These are phyloP conservation scores for Pharnaceum exiguum DNA, from an alignment of 148 eudicot genomes.

Conservation along the genomic window DNA sequence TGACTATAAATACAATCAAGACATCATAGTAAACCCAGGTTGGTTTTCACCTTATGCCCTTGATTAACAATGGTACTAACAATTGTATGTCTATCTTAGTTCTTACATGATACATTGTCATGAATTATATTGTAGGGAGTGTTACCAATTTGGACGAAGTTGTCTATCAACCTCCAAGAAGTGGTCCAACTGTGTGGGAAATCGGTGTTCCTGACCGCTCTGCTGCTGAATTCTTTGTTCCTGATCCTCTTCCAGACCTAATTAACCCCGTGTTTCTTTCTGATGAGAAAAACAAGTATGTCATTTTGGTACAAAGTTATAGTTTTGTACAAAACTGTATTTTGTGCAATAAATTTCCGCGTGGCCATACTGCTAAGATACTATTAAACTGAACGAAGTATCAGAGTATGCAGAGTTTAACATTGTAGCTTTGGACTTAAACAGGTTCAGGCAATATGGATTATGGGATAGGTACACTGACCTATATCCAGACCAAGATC, in stretches of 20 bases:
- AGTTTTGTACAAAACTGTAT: too few relatives aligned
- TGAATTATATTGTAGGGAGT: slow-evolving; percentile 22
- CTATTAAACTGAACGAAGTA: neutral
- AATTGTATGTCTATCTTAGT: neutral
- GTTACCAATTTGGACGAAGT: slow-evolving; percentile 17
- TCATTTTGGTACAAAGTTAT: too few relatives aligned
- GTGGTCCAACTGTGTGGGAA: slow-evolving; percentile 69
- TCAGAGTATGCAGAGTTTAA: neutral
- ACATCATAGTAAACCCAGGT: slow-evolving; percentile 36
- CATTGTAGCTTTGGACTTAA: neutral
- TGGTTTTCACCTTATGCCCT: neutral
- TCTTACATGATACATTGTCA: neutral
- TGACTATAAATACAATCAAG: slow-evolving; percentile 26
- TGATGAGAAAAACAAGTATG: slow-evolving; percentile 28
- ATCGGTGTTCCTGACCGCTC: slow-evolving; percentile 64
- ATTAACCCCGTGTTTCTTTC: slow-evolving; percentile 23
- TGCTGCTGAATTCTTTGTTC: slow-evolving; percentile 67
- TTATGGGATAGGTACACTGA: slow-evolving; percentile 65
- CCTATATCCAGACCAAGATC: slow-evolving; percentile 37
- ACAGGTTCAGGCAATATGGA: slow-evolving; percentile 72
- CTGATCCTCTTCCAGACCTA: slow-evolving; percentile 34
- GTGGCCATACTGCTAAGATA: too few relatives aligned
- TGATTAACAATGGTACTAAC: neutral
- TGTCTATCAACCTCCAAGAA: slow-evolving; percentile 40
- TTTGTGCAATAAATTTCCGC: too few relatives aligned